These are phyloP conservation scores for Pistacia atlantica DNA, from an alignment of 345 rosid species.

Conservation along the genomic window DNA sequence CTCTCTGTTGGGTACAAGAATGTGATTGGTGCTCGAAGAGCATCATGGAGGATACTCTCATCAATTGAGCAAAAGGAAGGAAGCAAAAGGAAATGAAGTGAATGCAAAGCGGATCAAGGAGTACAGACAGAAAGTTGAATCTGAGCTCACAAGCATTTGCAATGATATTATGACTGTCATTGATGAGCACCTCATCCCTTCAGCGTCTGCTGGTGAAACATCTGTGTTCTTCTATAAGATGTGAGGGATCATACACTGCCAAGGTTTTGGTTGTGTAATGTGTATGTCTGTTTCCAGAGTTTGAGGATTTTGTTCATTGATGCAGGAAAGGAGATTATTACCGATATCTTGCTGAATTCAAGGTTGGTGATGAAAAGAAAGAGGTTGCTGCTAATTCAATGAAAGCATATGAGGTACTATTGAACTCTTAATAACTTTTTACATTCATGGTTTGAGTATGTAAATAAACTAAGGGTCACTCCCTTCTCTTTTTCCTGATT, in stretches of 20 bases:
- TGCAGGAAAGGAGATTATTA: constrained; percentile 66
- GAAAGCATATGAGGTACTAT: constrained; percentile 48
- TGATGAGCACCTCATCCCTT: constrained; percentile 42
- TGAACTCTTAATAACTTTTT: neutral
- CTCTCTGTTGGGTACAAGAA: constrained; percentile 45
- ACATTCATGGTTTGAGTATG: neutral
- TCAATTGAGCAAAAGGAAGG: constrained; percentile 47
- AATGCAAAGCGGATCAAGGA: constrained; percentile 38
- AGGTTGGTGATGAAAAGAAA: constrained; percentile 40
- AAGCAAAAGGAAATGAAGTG: constrained; percentile 35
- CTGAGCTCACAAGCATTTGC: constrained; percentile 37
- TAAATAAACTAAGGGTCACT: neutral
- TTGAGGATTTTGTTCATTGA: constrained; percentile 2
- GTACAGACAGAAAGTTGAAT: constrained; percentile 40
- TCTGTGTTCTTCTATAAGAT: constrained; percentile 42
- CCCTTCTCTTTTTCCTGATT: neutral
- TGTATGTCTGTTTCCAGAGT: neutral
- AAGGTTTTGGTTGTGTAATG: neutral
- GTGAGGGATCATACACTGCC: constrained; percentile 17
- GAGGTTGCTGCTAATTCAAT: constrained; percentile 51
- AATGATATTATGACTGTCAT: constrained; percentile 41
- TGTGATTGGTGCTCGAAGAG: constrained; percentile 41
- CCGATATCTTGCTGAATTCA: constrained; percentile 62
- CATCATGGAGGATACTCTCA: constrained; percentile 44
- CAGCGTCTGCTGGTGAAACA: constrained; percentile 39